Evolutionary conservation across 805 yeast genomes (phyloP).

Genomic region (Wickerhamomyces strasburgensis): DNA sequence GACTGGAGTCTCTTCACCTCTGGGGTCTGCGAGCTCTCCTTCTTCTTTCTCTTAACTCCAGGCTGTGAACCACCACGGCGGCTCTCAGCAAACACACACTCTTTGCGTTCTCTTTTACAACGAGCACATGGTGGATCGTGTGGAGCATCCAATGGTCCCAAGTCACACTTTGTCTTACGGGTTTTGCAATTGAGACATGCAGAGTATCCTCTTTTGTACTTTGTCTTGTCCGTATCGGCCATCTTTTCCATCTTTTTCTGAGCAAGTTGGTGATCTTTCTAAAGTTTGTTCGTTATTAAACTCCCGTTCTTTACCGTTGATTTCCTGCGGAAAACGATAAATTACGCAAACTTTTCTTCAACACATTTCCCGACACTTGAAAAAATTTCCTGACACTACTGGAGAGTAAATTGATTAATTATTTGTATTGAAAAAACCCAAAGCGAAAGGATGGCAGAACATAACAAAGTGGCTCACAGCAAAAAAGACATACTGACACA

Average conservation of each 20-base stretch:
- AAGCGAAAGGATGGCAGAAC: no score
- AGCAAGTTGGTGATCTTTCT: no score
- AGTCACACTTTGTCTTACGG: conserved; percentile 80
- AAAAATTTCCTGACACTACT: no score
- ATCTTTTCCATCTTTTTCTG: background rate
- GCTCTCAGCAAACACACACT: conserved; percentile 66
- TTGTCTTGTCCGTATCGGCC: conserved; percentile 15
- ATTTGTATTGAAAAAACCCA: no score
- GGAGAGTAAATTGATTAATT: no score
- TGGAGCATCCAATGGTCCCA: conserved; percentile 72
- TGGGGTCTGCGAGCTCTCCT: conserved; percentile 6
- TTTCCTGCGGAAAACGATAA: no score
- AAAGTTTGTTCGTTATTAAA: no score
- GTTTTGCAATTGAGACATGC: conserved; percentile 86
- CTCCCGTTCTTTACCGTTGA: conserved; percentile 8
- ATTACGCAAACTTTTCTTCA: no score
- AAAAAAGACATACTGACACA: no score
- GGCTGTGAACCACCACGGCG: conserved; percentile 43
- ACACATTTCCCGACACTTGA: no score
- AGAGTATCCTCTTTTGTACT: conserved; percentile 61
- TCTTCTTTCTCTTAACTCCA: conserved; percentile 22
- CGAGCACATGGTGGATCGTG: conserved; percentile 77
- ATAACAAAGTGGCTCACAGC: no score
- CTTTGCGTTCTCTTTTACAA: conserved; percentile 76
- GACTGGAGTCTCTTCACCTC: background rate